A percentile compares a stretch with the other conserved stretches of the same genome.
These are phyloP conservation scores for Chrysoporthe cubensis DNA, from an alignment of 2,329 filamentous ascomycete genomes.

Conservation along the genomic window DNA sequence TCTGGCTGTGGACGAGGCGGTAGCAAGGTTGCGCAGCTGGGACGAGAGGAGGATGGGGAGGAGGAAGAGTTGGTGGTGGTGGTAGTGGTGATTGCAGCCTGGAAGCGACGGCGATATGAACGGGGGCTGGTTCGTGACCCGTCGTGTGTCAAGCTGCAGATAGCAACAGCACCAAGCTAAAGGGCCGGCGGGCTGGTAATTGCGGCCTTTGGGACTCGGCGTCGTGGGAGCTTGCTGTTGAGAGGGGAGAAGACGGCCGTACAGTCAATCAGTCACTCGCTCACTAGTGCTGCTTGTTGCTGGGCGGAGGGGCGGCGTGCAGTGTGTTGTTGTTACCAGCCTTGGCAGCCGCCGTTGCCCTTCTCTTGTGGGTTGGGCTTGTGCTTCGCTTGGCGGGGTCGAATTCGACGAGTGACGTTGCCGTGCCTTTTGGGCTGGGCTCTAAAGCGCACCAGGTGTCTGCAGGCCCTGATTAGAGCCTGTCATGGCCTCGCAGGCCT, in stretches of 20 bases:
- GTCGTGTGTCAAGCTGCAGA: neutral
- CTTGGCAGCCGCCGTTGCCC: slow-evolving; percentile 1
- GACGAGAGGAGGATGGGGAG: neutral
- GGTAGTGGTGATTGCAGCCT: neutral
- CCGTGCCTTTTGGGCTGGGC: neutral
- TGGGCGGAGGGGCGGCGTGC: neutral
- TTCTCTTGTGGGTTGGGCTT: neutral
- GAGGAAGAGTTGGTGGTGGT: neutral
- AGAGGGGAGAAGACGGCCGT: neutral
- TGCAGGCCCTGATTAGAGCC: neutral
- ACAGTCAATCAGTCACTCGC: neutral
- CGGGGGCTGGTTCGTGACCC: neutral
- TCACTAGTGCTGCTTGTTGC: neutral
- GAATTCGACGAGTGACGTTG: slow-evolving; percentile 13
- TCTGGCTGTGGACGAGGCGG: neutral
- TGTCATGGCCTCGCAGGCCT: neutral
- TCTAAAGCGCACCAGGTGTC: too few relatives aligned
- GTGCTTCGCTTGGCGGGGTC: slow-evolving; percentile 14
- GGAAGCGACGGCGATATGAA: neutral
- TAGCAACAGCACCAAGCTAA: neutral
- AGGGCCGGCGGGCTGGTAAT: neutral
- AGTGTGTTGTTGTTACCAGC: neutral
- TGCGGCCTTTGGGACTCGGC: neutral
- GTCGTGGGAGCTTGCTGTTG: neutral
- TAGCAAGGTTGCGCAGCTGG: too few relatives aligned